Evolutionary conservation across 2,329 filamentous ascomycete species (phyloP).

Genomic region (Botrytis porri): DNA sequence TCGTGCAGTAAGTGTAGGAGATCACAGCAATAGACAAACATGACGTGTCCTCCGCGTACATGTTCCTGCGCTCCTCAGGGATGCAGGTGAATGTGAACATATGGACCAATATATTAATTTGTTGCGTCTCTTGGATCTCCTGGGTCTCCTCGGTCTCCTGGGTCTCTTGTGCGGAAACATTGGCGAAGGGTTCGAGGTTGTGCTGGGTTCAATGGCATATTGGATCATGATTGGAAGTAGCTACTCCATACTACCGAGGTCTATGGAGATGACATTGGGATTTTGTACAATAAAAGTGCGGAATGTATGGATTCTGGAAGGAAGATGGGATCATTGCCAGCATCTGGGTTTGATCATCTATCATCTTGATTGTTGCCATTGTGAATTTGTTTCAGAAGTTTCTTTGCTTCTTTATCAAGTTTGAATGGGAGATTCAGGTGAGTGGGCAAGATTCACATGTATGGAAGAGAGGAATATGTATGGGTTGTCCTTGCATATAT

Average conservation of each 20-base stretch:
- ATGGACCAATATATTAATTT: background rate
- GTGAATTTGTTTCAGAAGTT: background rate
- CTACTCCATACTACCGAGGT: background rate
- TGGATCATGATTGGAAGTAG: conserved; percentile 2
- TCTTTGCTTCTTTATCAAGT: background rate
- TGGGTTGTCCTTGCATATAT: conserved; percentile 3
- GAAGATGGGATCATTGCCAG: background rate
- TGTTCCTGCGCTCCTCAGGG: conserved; percentile 3
- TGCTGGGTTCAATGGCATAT: background rate
- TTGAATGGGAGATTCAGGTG: background rate
- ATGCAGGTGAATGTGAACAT: conserved; percentile 4
- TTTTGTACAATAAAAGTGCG: background rate
- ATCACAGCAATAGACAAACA: background rate
- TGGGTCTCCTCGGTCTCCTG: background rate
- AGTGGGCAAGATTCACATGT: background rate
- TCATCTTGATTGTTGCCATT: background rate
- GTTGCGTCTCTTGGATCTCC: background rate
- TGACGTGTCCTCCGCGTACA: conserved; percentile 2
- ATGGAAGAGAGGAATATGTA: background rate
- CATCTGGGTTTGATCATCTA: background rate
- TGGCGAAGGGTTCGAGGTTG: background rate
- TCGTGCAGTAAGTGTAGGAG: conserved; percentile 5
- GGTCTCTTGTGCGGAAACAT: background rate
- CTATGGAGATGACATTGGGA: background rate
- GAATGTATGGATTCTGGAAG: background rate